These are phyloP conservation scores for Sophora flavescens DNA, from an alignment of 306 rosid species.

Conservation along the genomic window DNA sequence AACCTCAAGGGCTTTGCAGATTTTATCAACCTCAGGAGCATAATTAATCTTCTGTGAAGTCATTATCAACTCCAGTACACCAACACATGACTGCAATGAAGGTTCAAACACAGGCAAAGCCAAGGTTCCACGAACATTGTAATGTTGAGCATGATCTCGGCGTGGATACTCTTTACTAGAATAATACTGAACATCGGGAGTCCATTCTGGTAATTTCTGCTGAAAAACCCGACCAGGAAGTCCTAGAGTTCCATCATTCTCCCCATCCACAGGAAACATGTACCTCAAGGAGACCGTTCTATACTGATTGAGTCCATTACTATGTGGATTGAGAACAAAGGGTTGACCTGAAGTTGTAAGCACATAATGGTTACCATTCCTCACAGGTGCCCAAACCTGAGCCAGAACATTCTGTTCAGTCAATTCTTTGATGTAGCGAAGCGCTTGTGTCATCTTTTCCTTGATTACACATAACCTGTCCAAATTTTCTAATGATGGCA, in stretches of 20 bases:
- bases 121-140: constrained; percentile 85
- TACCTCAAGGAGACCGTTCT: constrained; percentile 71
- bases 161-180: constrained; percentile 80
- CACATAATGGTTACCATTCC: constrained; percentile 56
- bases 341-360: constrained; percentile 94
- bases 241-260: constrained; percentile 64
- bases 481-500: constrained; percentile 52
- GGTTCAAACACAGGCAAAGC: constrained; percentile 89
- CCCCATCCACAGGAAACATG: constrained; percentile 74
- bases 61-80: constrained; percentile 88
- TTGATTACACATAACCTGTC: constrained; percentile 67
- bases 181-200: constrained; percentile 91
- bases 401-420: constrained; percentile 79
- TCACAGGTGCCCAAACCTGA: constrained; percentile 93
- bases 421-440: constrained; percentile 73
- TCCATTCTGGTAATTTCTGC: constrained; percentile 88
- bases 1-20: constrained; percentile 97
- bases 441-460: constrained; percentile 89
- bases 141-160: constrained; percentile 72
- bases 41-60: constrained; percentile 78
- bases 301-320: constrained; percentile 79
- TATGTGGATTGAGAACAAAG: constrained; percentile 74
- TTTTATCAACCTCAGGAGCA: constrained; percentile 86
- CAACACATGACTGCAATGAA: constrained; percentile 76
- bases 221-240: constrained; percentile 92